Conservation (phyloP, 78 protist genomes). For the Ministeria vibrans region DNA sequence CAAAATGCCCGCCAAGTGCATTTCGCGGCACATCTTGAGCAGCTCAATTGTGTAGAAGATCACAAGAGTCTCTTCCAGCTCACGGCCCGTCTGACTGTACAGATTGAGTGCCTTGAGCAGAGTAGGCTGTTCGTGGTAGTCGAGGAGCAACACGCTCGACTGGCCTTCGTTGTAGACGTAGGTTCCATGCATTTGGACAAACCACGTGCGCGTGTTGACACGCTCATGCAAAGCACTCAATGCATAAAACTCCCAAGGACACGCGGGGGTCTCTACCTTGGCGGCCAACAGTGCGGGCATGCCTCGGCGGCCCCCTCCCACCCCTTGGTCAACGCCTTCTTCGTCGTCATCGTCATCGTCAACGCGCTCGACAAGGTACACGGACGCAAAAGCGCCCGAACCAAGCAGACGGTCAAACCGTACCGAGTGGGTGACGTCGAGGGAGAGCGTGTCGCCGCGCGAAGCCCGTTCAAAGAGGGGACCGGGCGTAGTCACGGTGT, state of each 20-base stretch:
- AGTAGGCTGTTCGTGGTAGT: not conserved
- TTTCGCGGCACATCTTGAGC: slow-evolving; percentile 16
- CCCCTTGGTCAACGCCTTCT: too few relatives aligned
- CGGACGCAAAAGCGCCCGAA: too few relatives aligned
- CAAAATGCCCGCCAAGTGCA: slow-evolving; percentile 44
- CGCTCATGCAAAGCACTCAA: not conserved
- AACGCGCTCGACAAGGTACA: too few relatives aligned
- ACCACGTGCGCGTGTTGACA: not conserved
- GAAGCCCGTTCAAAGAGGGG: too few relatives aligned
- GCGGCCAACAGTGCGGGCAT: too few relatives aligned
- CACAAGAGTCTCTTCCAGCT: slow-evolving; percentile 40
- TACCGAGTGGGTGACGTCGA: too few relatives aligned
- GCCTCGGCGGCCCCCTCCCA: too few relatives aligned
- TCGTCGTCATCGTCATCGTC: too few relatives aligned
- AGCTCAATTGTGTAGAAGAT: slow-evolving; percentile 61
- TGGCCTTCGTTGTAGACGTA: not conserved
- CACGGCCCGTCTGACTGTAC: not conserved
- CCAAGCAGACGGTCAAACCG: too few relatives aligned
- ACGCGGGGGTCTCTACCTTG: not conserved
- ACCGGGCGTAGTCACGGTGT: too few relatives aligned
- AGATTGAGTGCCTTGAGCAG: not conserved
- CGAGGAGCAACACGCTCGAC: not conserved
- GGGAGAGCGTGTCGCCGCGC: too few relatives aligned
- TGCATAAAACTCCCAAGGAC: not conserved
- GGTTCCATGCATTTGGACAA: not conserved